phyloP scores from a whole-genome alignment of 179 eudicot species.

The Gypsophila paniculata region DNA sequence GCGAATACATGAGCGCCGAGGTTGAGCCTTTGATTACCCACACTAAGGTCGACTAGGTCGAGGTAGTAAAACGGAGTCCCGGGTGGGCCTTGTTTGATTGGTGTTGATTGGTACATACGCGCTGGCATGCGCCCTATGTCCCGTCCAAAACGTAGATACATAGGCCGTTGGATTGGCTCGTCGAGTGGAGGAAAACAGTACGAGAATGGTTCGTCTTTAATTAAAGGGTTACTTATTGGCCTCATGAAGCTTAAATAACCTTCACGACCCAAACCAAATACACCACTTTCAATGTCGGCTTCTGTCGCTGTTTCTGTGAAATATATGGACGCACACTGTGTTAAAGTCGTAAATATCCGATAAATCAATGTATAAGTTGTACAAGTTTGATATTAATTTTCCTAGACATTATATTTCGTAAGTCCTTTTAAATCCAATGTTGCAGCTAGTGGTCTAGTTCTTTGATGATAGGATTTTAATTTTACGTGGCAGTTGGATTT shows the following conservation, averaged over 20 bases:
- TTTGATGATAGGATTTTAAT: too few relatives aligned
- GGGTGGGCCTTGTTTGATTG: background rate
- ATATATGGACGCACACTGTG: background rate
- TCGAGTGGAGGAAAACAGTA: constrained; percentile 8
- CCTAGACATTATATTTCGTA: too few relatives aligned
- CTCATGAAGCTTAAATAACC: background rate
- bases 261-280: background rate
- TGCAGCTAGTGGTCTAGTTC: too few relatives aligned
- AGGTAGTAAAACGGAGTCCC: too few relatives aligned
- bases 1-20: background rate
- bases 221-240: background rate
- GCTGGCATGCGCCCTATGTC: background rate
- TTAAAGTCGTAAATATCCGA: background rate
- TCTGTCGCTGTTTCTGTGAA: background rate
- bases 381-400: too few relatives aligned
- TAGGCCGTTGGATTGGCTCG: background rate
- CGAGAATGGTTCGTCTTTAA: background rate
- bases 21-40: background rate
- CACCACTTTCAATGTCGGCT: background rate
- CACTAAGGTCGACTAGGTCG: background rate
- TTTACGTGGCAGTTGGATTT: too few relatives aligned
- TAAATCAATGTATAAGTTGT: too few relatives aligned
- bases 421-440: too few relatives aligned
- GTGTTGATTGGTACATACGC: background rate
- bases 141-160: background rate